These are phyloP conservation scores for Pleurotus ostreatus DNA, from an alignment of 768 basidiomycete genomes.

Conservation along the genomic window DNA sequence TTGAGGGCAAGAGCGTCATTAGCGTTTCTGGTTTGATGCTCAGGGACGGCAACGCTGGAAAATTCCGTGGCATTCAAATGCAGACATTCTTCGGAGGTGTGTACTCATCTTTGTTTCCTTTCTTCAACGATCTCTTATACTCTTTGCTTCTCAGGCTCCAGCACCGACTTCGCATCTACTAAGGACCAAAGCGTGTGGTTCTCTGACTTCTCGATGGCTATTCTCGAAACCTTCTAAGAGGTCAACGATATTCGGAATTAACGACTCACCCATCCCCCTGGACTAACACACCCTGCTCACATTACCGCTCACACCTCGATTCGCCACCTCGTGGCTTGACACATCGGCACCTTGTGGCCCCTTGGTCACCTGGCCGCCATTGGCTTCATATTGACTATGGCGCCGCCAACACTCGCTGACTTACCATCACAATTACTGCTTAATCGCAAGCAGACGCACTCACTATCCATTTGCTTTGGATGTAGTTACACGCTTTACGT, in stretches of 20 bases:
- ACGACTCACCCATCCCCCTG: background rate
- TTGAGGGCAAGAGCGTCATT: constrained; percentile 62
- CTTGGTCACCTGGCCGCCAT: background rate
- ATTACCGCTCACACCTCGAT: background rate
- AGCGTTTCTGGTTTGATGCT: constrained; percentile 52
- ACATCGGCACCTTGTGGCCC: background rate
- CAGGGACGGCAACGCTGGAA: constrained; percentile 40
- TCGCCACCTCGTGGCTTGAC: background rate
- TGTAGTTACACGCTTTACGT: background rate
- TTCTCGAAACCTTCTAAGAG: constrained; percentile 41
- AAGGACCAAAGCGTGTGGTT: constrained; percentile 61
- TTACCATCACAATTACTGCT: constrained; percentile 4
- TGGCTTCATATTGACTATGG: constrained; percentile 2
- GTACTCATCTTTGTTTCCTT: constrained; percentile 11
- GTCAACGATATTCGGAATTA: constrained; percentile 1
- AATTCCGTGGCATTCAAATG: constrained; percentile 64
- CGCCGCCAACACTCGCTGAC: constrained; percentile 11
- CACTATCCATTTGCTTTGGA: constrained; percentile 4
- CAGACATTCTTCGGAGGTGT: constrained; percentile 79
- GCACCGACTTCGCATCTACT: constrained; percentile 50
- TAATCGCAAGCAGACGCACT: constrained; percentile 5
- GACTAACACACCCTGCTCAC: background rate
- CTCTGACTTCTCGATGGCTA: constrained; percentile 66
- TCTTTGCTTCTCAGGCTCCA: constrained; percentile 25
- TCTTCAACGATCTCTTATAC: constrained; percentile 9